These are phyloP conservation scores for Coemansia sp. DNA, from an alignment of 192 early-diverging fungal genomes.

Conservation along the genomic window DNA sequence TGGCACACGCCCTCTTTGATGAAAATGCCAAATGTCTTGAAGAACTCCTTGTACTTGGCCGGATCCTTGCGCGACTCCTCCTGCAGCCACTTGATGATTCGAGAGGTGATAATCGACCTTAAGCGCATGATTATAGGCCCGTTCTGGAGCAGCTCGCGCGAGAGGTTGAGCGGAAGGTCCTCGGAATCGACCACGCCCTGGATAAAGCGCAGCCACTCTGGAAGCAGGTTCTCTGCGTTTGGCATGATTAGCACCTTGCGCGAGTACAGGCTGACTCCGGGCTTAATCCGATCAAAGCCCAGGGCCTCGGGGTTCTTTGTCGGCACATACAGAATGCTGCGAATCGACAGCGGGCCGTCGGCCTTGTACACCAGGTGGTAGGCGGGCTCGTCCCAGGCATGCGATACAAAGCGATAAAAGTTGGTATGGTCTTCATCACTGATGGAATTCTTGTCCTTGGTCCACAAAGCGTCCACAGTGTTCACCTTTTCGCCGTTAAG, in stretches of 20 bases:
- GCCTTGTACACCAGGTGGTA: conserved; percentile 88
- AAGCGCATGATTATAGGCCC: conserved; percentile 79
- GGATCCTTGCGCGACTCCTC: conserved; percentile 65
- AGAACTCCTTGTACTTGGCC: conserved; percentile 71
- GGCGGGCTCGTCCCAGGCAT: conserved; percentile 73
- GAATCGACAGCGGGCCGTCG: conserved; percentile 93
- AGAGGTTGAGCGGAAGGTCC: conserved; percentile 97
- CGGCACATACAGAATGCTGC: conserved; percentile 85
- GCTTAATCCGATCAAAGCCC: conserved; percentile 61
- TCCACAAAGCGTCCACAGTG: conserved; percentile 94
- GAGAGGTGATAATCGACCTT: conserved; percentile 85
- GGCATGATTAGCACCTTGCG: conserved; percentile 97
- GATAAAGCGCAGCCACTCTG: conserved; percentile 88
- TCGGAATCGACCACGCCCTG: conserved; percentile 94
- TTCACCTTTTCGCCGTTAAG: conserved; percentile 85
- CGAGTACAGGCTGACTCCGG: conserved; percentile 92
- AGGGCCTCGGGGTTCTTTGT: conserved; percentile 56
- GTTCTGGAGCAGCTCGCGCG: conserved; percentile 95
- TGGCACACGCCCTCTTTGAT: conserved; percentile 92
- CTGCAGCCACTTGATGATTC: conserved; percentile 84
- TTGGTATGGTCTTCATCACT: conserved; percentile 81
- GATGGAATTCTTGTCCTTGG: conserved; percentile 76
- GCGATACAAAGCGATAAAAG: conserved; percentile 84
- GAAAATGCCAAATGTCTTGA: conserved; percentile 70
- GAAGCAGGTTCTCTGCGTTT: conserved; percentile 82